These are phyloP conservation scores for Cryptosporidium muris DNA, from an alignment of 169 alveolate species.

Conservation along the genomic window DNA sequence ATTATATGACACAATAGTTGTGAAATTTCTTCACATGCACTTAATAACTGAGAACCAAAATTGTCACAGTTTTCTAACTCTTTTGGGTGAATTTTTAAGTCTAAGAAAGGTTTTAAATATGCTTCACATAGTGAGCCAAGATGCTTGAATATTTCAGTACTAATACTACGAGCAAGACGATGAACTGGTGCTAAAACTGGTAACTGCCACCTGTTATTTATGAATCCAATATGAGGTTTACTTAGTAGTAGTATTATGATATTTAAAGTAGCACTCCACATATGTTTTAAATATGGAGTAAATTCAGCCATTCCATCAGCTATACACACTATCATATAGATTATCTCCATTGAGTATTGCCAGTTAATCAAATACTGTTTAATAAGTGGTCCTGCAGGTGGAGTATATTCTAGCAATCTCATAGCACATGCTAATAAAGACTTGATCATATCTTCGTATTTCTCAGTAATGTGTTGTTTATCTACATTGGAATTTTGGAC, in stretches of 20 bases:
- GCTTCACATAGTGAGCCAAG: constrained; percentile 31
- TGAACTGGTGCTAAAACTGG: constrained; percentile 55
- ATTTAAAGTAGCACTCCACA: constrained; percentile 46
- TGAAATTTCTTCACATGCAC: constrained; percentile 59
- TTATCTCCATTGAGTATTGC: constrained; percentile 44
- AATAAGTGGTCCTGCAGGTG: background rate
- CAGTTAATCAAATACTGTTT: background rate
- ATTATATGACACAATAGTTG: constrained; percentile 32
- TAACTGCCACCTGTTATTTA: background rate
- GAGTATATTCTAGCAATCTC: constrained; percentile 2
- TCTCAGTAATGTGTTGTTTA: constrained; percentile 2
- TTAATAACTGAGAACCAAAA: background rate
- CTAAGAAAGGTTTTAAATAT: constrained; percentile 17
- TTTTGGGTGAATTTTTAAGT: background rate
- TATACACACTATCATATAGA: constrained; percentile 34
- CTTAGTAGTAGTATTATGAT: constrained; percentile 1
- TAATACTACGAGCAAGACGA: constrained; percentile 14
- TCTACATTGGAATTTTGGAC: background rate
- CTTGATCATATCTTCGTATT: constrained; percentile 44
- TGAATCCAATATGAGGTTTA: background rate
- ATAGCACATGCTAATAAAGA: constrained; percentile 17
- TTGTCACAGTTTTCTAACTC: background rate
- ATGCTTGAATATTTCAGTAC: constrained; percentile 40
- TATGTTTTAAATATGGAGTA: constrained; percentile 5
- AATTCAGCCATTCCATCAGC: constrained; percentile 33